Base-by-base conservation (phyloP, 306 rosid genomes). In the Rosa rugosa region DNA sequence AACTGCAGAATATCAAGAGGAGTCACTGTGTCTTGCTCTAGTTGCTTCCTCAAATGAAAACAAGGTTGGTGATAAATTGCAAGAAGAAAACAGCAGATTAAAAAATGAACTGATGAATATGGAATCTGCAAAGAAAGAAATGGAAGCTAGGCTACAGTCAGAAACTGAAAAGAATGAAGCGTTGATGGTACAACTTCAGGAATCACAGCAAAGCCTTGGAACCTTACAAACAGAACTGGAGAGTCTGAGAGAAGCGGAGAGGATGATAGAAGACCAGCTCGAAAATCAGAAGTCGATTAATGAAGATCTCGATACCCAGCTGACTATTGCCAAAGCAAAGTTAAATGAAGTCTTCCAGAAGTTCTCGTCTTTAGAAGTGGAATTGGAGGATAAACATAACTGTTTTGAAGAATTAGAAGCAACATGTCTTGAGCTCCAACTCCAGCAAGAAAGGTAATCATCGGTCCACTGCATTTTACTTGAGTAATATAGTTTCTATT, bases 361-460 rank as follows among this genome's bases (percentile, higher is more conserved):
- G 82, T 85, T 88, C 79, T 90, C 94, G 0, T 92, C 94, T 31
- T 77, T 92, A 57, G 97, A 92, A 91, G 86, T 87, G 44, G 93
- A 90, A 75, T 77, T 92, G 73, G 97, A 90, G 81, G 93, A 87
- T 56, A 92, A 90, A 64, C 91, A 85, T 79, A 85, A 69, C 83
- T 85, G 90, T 47, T 90, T 86, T 2, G 94, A 92, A 84, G 97
- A 92, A 64, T 76, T 90, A 75, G 97, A 92, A 86, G 82, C 91
- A 50, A 90, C 93, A 7, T 92, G 97, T 79, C 91, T 92, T 31
- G 97, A 92, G 79, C 97, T 92, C 83, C 94, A 92, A 83, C 97
- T 92, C 70, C 97, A 92, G 80, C 85, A 90, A n/a, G 94, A 92
- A 85, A 92, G 94, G 97, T 92, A 84, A 83, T 17, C 49, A 59